Base-by-base conservation (phyloP, 331 rosid species). In the Rhamnella rubrinervis region DNA sequence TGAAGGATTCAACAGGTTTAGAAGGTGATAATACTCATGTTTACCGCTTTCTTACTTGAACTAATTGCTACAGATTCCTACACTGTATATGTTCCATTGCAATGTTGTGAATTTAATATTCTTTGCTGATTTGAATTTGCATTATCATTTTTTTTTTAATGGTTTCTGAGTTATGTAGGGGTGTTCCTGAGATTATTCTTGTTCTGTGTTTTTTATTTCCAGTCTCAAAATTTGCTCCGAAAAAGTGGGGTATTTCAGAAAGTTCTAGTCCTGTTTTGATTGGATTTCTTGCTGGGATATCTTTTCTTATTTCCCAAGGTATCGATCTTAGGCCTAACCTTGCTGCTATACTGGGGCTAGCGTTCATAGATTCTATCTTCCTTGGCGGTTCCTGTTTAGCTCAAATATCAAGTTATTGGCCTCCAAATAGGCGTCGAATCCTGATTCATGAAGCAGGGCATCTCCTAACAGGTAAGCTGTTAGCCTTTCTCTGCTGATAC, bases 401-500 rank as follows among this genome's bases (percentile, higher is more conserved):
- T 49, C 98, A 93, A 84, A 76, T 90, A 67, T 86, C 97, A 47
- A 93, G 96, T 88, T 88, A 85, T 71, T 93, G 98, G 98, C 98
- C 98, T 63, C 98, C 98, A 68, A 74, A 74, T 83, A 85, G 89
- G 77, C 88, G 89, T 12, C 81, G 95, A 56, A 91, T 93, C 77
- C 85, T 93, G 21, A 71, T 93, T 78, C 98, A 93, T 61, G 98
- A 93, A 88, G 97, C 98, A 66, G 97, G 98, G 65, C 98, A 91
- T 81, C 89, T 89, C 62, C 64, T 91, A 76, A 75, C 74, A 20
- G 98, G 97, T 85, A 80, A 75, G 47, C 57, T 7, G 18, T 47
- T 12, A 1, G 52, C 49, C 38, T 40, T 51, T 52, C 15, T 21
- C 72, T 50, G 65, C 35, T 74, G 44, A 20, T 66, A 38, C 51